Conservation (phyloP, 108 stramenopile species). For the Pseudonitzschia multiseries region DNA sequence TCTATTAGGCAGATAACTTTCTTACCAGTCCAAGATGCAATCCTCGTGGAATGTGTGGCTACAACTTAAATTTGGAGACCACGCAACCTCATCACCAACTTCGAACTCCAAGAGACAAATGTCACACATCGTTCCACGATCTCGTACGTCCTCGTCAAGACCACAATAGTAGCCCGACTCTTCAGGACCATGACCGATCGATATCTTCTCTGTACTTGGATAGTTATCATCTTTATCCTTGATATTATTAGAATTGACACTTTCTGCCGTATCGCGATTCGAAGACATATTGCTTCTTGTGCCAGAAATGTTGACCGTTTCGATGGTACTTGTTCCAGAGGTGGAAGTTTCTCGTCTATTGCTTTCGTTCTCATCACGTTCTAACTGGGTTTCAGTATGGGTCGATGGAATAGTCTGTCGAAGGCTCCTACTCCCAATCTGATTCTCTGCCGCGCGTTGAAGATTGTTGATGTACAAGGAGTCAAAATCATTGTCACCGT, state of each 20-base stretch:
- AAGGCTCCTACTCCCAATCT: not conserved
- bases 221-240: not conserved
- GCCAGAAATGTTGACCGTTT: not conserved
- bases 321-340: not conserved
- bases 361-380: not conserved
- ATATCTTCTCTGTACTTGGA: not conserved
- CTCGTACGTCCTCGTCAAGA: conserved; percentile 10
- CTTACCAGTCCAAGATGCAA: conserved; percentile 54
- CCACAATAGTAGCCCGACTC: conserved; percentile 3
- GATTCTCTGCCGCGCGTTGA: not conserved
- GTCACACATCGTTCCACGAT: conserved; percentile 40
- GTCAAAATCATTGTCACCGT: not conserved
- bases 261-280: not conserved
- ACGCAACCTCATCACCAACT: conserved; percentile 46
- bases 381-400: not conserved
- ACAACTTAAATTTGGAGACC: conserved; percentile 42
- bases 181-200: not conserved
- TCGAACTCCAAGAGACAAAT: conserved; percentile 56
- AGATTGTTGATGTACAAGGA: not conserved
- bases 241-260: not conserved
- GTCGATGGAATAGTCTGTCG: not conserved
- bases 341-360: not conserved
- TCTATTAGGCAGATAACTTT: not conserved
- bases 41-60: conserved; percentile 53
- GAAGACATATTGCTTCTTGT: not conserved